A percentile compares a stretch with the other conserved stretches of the same genome.
These are phyloP conservation scores for Suhomyces xylopsoci DNA, from an alignment of 805 yeast species.

Conservation along the genomic window DNA sequence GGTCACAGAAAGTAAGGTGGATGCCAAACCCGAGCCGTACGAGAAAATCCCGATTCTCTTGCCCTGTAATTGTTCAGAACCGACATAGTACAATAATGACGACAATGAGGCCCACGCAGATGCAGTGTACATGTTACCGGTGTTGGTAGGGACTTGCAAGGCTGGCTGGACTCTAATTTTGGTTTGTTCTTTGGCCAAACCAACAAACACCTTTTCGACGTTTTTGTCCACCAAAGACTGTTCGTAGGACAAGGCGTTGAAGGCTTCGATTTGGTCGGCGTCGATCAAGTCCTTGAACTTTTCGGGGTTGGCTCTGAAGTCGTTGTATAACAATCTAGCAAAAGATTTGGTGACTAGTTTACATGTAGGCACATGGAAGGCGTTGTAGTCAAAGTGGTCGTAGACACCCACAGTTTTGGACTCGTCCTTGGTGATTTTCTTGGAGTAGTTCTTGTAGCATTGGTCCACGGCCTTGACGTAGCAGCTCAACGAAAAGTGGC, in stretches of 20 bases:
- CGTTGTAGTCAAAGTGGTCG: constrained; percentile 82
- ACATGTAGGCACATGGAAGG: constrained; percentile 98
- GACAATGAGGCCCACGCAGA: constrained; percentile 85
- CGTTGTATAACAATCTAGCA: constrained; percentile 89
- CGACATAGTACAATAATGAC: constrained; percentile 74
- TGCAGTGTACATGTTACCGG: constrained; percentile 98
- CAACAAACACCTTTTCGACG: constrained; percentile 82
- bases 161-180: constrained; percentile 75
- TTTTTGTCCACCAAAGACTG: constrained; percentile 73
- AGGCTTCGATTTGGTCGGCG: constrained; percentile 49
- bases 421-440: constrained; percentile 57
- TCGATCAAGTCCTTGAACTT: constrained; percentile 44
- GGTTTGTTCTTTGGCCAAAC: constrained; percentile 65
- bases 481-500: constrained; percentile 91
- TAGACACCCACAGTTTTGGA: constrained; percentile 53
- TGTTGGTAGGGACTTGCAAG: constrained; percentile 85
- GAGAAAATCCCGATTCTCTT: constrained; percentile 92
- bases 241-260: constrained; percentile 64
- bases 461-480: constrained; percentile 90
- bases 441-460: constrained; percentile 78
- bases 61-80: constrained; percentile 67
- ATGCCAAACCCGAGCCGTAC: constrained; percentile 97
- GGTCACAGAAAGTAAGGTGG: constrained; percentile 76
- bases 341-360: constrained; percentile 89
- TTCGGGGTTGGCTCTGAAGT: constrained; percentile 69